phyloP scores from a whole-genome alignment of 2,329 filamentous ascomycete genomes.

The Trichoderma semiorbis region DNA sequence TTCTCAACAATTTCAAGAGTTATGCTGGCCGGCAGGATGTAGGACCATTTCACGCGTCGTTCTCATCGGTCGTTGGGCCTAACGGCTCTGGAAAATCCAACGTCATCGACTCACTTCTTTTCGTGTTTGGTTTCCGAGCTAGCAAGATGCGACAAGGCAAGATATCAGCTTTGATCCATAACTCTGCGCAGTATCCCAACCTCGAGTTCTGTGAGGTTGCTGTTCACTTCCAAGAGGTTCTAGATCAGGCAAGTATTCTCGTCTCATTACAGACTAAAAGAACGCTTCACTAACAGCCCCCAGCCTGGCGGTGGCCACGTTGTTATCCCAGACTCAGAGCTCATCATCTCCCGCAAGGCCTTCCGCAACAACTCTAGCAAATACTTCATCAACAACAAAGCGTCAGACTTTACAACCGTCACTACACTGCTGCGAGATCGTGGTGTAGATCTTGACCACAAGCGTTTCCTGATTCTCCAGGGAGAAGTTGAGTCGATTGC shows the following conservation, averaged over 20 bases:
- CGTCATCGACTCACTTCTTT: slow-evolving; percentile 94
- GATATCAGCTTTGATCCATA: slow-evolving; percentile 95
- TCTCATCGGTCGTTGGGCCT: slow-evolving; percentile 95
- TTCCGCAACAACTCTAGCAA: slow-evolving; percentile 99
- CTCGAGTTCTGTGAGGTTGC: slow-evolving; percentile 92
- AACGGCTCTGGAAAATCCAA: slow-evolving; percentile 99
- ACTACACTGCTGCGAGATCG: slow-evolving; percentile 81
- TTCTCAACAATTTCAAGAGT: slow-evolving; percentile 97
- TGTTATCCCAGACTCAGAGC: slow-evolving; percentile 75
- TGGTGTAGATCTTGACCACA: slow-evolving; percentile 94
- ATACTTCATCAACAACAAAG: slow-evolving; percentile 91
- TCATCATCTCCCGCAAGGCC: slow-evolving; percentile 85
- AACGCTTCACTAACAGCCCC: slow-evolving; percentile 21
- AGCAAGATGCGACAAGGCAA: slow-evolving; percentile 99
- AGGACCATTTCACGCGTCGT: slow-evolving; percentile 93
- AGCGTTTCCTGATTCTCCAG: slow-evolving; percentile 94
- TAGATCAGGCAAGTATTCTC: slow-evolving; percentile 62
- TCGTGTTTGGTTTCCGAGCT: slow-evolving; percentile 98
- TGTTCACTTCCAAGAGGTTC: slow-evolving; percentile 93
- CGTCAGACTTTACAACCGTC: slow-evolving; percentile 88
- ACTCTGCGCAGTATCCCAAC: slow-evolving; percentile 82
- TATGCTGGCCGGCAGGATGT: slow-evolving; percentile 95
- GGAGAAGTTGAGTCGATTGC: slow-evolving; percentile 98
- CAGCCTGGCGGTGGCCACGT: slow-evolving; percentile 69
- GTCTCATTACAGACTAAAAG: neutral